Base-by-base conservation (phyloP, 257 asterid genomes). In the Prunella vulgaris region DNA sequence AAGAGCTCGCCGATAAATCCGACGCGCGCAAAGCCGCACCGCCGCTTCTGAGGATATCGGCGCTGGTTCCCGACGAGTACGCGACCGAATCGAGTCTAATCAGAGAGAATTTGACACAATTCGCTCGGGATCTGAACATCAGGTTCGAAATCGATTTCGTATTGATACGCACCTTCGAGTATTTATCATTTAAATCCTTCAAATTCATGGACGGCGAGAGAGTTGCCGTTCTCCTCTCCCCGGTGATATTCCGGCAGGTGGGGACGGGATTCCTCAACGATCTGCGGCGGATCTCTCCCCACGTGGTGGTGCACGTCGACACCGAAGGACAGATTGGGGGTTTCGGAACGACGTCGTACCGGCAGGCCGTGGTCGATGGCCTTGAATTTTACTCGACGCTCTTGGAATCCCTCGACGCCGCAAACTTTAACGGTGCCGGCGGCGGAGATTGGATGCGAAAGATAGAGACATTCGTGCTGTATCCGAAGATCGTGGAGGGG, bases 271-370 rank as follows among this genome's bases (percentile, higher is more conserved):
- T 94, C 74, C 64, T 94, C 56, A 84, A 70, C 66, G 96, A 89
- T 53, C 88, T 94, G 57, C 89, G 99, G 49, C 86, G 85, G 0
- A 46, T 86, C 14, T 71, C 85, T 4, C 96, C 97, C 12, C 84
- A 90, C 66, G 90, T 91, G 84, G 97, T 90, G 80, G 96, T 94
- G 76, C 90, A 87, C 78, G 90, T 89, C 79, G 96, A 89, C 73
- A 73, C 69, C 37, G 98, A 93, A 58, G 96, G 92, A 57, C 75
- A 78, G 51, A 67, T 78, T 68, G 92, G 88, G 72, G 92, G 88
- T 28, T 75, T 78, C 14, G 88, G 90, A 3, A 74, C 86, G 59
- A 21, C 86, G 67, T 78, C 97, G 60, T 90, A 85, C 18, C 82
- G 96, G 52, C 99, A 90, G 81, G 77, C 88, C 0, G 83, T 94